These are phyloP conservation scores for Ceratobasidium sp. DNA, from an alignment of 1,284 basidiomycete genomes.

Conservation along the genomic window DNA sequence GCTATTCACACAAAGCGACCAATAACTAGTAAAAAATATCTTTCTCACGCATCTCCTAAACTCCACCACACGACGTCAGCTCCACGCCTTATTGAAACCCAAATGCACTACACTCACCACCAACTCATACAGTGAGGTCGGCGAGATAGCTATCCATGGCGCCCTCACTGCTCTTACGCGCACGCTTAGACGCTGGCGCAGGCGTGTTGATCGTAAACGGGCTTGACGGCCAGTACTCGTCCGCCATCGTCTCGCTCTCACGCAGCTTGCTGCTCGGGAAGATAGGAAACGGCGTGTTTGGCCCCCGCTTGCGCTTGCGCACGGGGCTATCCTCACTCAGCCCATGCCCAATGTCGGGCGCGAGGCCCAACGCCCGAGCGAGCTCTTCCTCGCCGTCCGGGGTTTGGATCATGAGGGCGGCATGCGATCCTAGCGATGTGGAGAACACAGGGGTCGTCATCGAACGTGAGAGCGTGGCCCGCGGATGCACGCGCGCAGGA, in stretches of 20 bases:
- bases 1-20: conserved; percentile 30
- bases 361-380: conserved; percentile 35
- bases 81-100: neutral
- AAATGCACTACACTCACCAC: conserved; percentile 12
- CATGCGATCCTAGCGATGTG: conserved; percentile 25
- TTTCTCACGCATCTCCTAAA: conserved; percentile 19
- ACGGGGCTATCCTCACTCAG: conserved; percentile 31
- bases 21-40: neutral
- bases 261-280: conserved; percentile 33
- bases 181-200: conserved; percentile 36
- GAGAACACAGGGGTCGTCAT: conserved; percentile 33
- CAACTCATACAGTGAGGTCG: conserved; percentile 16
- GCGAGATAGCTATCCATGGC: conserved; percentile 26
- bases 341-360: conserved; percentile 29
- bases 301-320: conserved; percentile 32
- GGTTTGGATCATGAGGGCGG: conserved; percentile 18
- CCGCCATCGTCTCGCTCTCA: conserved; percentile 32
- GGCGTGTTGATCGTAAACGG: conserved; percentile 38
- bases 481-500: conserved; percentile 13
- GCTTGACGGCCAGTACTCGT: conserved; percentile 36
- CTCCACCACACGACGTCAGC: neutral
- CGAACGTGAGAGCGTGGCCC: conserved; percentile 28
- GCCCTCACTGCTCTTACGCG: conserved; percentile 7
- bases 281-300: conserved; percentile 37
- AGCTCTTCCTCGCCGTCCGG: conserved; percentile 39